Percentiles rank a stretch among this genome's conserved stretches.
These are phyloP conservation scores for Bremia lactucae DNA, from an alignment of 352 stramenopile species.

Conservation along the genomic window DNA sequence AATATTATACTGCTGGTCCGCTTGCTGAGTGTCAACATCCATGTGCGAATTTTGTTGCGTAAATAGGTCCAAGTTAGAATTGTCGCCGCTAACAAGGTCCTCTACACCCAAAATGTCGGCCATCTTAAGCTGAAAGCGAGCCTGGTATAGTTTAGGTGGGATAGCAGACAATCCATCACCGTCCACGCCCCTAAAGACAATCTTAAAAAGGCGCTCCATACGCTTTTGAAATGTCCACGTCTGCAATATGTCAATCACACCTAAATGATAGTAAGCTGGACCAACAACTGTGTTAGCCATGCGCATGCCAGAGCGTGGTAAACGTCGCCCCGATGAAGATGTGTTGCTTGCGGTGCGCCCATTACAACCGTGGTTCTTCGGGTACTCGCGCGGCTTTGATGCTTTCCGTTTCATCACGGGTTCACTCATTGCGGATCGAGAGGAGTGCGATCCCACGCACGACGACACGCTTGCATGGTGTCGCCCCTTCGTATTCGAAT, in stretches of 20 bases:
- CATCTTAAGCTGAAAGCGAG: constrained; percentile 82
- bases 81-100: constrained; percentile 41
- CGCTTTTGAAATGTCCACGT: constrained; percentile 83
- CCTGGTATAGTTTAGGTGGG: constrained; percentile 69
- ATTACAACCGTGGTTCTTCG: constrained; percentile 22
- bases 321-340: constrained; percentile 55
- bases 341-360: constrained; percentile 47
- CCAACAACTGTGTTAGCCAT: constrained; percentile 81
- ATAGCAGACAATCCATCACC: constrained; percentile 78
- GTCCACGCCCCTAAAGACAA: constrained; percentile 72
- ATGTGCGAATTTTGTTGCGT: constrained; percentile 85
- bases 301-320: constrained; percentile 74
- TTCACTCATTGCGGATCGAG: constrained; percentile 8
- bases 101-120: constrained; percentile 78
- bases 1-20: constrained; percentile 42
- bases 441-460: constrained; percentile 17
- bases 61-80: constrained; percentile 44
- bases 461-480: constrained; percentile 66
- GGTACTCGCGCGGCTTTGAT: constrained; percentile 35
- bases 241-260: constrained; percentile 87
- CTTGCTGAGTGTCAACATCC: constrained; percentile 66
- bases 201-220: constrained; percentile 84
- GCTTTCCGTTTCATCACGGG: constrained; percentile 36
- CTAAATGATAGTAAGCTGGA: constrained; percentile 84
- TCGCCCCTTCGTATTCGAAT: constrained; percentile 20